Conservation (phyloP, 83 land plant genomes). For the Picea mariana region DNA sequence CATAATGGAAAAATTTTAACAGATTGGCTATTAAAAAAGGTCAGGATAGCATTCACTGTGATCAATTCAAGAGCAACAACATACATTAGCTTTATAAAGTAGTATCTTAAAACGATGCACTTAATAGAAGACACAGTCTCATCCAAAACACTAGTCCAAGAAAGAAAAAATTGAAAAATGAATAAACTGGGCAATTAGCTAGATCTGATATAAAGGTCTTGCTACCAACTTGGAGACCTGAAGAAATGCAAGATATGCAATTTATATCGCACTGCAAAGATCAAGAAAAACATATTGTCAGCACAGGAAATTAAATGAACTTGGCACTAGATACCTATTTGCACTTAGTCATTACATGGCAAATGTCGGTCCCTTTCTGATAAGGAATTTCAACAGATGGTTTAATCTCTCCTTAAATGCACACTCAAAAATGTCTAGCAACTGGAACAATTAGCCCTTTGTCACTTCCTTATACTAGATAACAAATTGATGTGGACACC, state of each 20-base stretch:
- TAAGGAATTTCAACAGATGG: background rate
- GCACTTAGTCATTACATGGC: too few species aligned
- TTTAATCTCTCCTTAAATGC: too few species aligned
- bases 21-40: background rate
- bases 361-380: background rate
- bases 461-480: slow-evolving; percentile 4
- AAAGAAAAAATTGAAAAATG: slow-evolving; percentile 3
- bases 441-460: background rate
- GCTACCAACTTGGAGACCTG: slow-evolving; percentile 9
- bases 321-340: background rate
- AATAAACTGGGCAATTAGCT: background rate
- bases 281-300: background rate
- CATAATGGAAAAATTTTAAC: background rate
- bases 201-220: background rate
- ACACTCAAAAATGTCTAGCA: background rate
- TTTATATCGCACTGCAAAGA: background rate
- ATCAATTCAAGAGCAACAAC: background rate
- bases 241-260: background rate
- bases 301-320: background rate
- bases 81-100: background rate
- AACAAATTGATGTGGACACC: slow-evolving; percentile 8
- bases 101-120: background rate
- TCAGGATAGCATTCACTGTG: background rate
- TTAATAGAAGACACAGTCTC: background rate
- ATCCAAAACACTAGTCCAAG: background rate